phyloP scores from a whole-genome alignment of 2,329 filamentous ascomycete species.

The Lasiodiplodia gonubiensis region DNA sequence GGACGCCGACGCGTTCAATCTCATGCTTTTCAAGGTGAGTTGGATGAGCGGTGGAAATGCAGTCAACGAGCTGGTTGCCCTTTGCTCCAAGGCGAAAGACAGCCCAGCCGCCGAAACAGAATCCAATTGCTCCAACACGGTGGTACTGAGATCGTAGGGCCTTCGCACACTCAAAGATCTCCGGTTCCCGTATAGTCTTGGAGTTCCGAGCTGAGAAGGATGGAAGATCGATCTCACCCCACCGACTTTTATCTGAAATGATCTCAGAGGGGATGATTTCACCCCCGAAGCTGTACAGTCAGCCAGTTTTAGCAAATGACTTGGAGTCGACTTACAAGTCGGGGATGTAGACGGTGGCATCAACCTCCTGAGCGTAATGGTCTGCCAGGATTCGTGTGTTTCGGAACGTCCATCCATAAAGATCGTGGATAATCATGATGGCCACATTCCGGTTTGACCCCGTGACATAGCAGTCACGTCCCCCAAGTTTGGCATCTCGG shows the following conservation, averaged over 20 bases:
- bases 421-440: constrained; percentile 52
- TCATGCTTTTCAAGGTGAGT: constrained; percentile 40
- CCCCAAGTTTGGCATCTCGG: constrained; percentile 46
- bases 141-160: constrained; percentile 43
- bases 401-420: constrained; percentile 57
- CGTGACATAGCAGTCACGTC: constrained; percentile 49
- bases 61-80: constrained; percentile 37
- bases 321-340: constrained; percentile 44
- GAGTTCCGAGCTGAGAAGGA: constrained; percentile 48
- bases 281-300: not conserved
- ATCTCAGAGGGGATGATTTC: not conserved
- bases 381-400: constrained; percentile 56
- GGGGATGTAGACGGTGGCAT: constrained; percentile 54
- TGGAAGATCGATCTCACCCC: constrained; percentile 44
- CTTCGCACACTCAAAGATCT: constrained; percentile 45
- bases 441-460: constrained; percentile 53
- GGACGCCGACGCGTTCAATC: constrained; percentile 40
- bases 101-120: constrained; percentile 55
- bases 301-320: not conserved
- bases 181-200: constrained; percentile 47
- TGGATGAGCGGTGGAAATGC: constrained; percentile 40
- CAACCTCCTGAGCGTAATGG: constrained; percentile 52
- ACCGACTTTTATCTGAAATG: constrained; percentile 28
- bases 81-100: constrained; percentile 41
- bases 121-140: constrained; percentile 55